Base-by-base conservation (phyloP, 768 basidiomycete species). In the Chiua virens region DNA sequence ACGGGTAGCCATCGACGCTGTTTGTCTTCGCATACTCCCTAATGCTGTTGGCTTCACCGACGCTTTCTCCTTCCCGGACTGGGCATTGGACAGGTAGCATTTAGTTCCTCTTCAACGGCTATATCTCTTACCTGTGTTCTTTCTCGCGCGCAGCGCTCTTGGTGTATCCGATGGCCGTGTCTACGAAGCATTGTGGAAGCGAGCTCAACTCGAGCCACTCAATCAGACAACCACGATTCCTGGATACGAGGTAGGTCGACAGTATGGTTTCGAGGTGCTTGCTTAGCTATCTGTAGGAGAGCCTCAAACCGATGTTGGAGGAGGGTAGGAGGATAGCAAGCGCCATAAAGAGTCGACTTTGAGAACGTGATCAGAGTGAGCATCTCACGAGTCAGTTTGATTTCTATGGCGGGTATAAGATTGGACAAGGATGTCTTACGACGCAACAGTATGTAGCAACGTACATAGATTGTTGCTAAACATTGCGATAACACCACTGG, bases 31-130 rank as follows among this genome's bases (percentile, higher is more conserved):
- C 42, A 55, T 90, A 11, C 63, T 88, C 1, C 83, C 86, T 0
- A 77, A 91, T 51, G 79, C 78, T 6, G 80, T 90, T 47, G 85
- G 82, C 0, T 68, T 90, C 47, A 82, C 77, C 6, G 88, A 91
- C 61, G 81, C 85, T 4, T 89, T 91, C 62, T 84, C 81, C 1
- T 87, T 87, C 57, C 75, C 80, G 0, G 87, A 90, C 58, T 90
- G 85, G 83, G 81, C 87, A 45, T 69, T 90, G 17, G 79, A 88
- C 56, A 86, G 84, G 82, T 82, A 43, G 15, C 51, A 40, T 22
- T 25, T 30, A 8, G 28, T 6, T 30, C 10, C 28, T 9, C 5
- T 30, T 30, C 28, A 30, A 11, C 2, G 28, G 28, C 9, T 11
- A 8, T 2, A 11, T 30, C 28, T 30, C 28, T 30, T 30, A 30